Base-by-base conservation (phyloP, 495 filamentous ascomycete genomes). In the Aspergillus panamensis region DNA sequence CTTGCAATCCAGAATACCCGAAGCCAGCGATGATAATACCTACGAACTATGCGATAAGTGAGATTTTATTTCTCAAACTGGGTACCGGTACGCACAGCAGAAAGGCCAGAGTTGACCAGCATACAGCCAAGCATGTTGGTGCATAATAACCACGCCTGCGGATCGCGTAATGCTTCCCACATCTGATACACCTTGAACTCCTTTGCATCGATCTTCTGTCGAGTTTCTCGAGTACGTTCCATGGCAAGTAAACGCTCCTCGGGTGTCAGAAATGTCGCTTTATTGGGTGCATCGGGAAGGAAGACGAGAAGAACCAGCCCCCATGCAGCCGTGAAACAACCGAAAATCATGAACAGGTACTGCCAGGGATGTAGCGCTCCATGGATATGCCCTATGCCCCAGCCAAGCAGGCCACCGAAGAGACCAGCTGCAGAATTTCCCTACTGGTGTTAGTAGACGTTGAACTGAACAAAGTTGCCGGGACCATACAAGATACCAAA, bases 161-260 rank as follows among this genome's bases (percentile, higher is more conserved):
- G 52, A 47, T 55, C 52, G 8, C 52, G 52, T n/a, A 55, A 13
- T 9, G 52, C 52, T 1, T 19, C 19, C 52, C 52, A 55, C 10
- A 25, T 40, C 30, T 55, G 52, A 13, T 16, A 14, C 25, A 10
- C 2, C 25, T 33, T 47, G 16, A 55, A 55, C 5, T 20, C 25
- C 2, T 31, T 43, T 2, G 0, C 29, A 2, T 55, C 40, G 1
- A 33, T 55, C n/a, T 10, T 47, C 13, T 40, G 17, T 47, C 33
- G 44, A 12, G n/a, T 47, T 4, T 29, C 25, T 6, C 44, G 2
- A 1, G 25, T 55, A 2, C 52, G 52, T 17, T 47, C 21, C n/a
- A 33, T 14, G 7, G 25, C 52, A 1, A 55, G 44, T 2, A 16
- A 3, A 6, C 25, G 52, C 17, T 55, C 52, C 6, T 31, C 12